phyloP scores from a whole-genome alignment of 495 filamentous ascomycete genomes.

The Gamarada debralockiae region DNA sequence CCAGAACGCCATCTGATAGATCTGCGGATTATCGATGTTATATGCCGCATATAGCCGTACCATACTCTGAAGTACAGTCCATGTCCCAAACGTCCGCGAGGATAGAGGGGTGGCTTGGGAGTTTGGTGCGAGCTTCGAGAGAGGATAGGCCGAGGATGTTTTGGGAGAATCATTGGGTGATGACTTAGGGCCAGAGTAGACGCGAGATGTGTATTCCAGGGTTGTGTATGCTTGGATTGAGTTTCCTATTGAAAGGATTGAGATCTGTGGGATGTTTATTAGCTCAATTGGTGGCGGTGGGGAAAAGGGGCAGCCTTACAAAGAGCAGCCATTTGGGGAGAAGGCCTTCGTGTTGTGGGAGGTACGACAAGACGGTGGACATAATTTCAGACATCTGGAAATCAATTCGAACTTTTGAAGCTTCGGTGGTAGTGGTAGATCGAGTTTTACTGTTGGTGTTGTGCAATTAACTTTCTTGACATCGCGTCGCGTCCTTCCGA shows the following conservation, averaged over 20 bases:
- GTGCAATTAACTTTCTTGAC: background rate
- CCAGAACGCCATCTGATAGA: constrained; percentile 76
- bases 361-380: constrained; percentile 26
- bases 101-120: constrained; percentile 63
- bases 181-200: constrained; percentile 57
- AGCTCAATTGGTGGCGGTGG: constrained; percentile 5
- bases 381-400: constrained; percentile 15
- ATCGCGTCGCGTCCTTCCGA: background rate
- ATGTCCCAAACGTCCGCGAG: constrained; percentile 85
- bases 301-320: constrained; percentile 34
- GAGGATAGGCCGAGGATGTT: constrained; percentile 31
- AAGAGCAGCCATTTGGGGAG: constrained; percentile 67
- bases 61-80: constrained; percentile 73
- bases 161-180: constrained; percentile 18
- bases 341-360: constrained; percentile 54
- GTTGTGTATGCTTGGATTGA: constrained; percentile 76
- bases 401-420: background rate
- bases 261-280: constrained; percentile 51
- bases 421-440: background rate
- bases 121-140: constrained; percentile 29
- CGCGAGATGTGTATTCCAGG: constrained; percentile 64
- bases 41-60: constrained; percentile 85
- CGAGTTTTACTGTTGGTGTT: background rate
- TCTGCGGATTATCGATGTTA: constrained; percentile 62
- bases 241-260: constrained; percentile 74